A percentile compares a stretch with the other conserved stretches of the same genome.
phyloP scores from a whole-genome alignment of 148 eudicot species.

The Rhododendron mucronatum region DNA sequence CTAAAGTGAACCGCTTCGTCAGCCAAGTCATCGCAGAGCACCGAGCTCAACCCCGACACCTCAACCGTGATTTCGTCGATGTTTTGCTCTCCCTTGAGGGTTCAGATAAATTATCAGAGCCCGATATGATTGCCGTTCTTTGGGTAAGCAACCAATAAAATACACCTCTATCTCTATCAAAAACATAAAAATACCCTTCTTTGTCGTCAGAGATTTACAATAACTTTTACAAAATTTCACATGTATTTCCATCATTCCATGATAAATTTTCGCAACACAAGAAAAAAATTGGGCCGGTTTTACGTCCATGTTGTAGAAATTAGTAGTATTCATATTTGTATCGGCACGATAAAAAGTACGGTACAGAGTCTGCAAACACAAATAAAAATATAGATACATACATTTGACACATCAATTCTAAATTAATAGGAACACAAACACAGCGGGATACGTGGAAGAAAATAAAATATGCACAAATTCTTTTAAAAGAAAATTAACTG shows the following conservation, averaged over 20 bases:
- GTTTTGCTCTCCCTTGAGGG: constrained; percentile 61
- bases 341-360: background rate
- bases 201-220: background rate
- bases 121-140: constrained; percentile 71
- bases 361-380: background rate
- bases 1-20: constrained; percentile 63
- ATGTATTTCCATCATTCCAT: background rate
- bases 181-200: no score
- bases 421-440: background rate
- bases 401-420: background rate
- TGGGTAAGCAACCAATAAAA: constrained; percentile 44
- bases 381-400: no score
- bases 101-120: constrained; percentile 42
- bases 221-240: background rate
- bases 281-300: background rate
- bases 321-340: background rate
- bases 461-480: background rate
- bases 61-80: constrained; percentile 58
- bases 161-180: no score
- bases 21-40: constrained; percentile 50
- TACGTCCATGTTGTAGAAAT: background rate
- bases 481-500: no score
- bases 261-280: background rate
- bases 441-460: background rate
- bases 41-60: constrained; percentile 17